These are phyloP conservation scores for Dipodascus albidus DNA, from an alignment of 805 yeast genomes.

Conservation along the genomic window DNA sequence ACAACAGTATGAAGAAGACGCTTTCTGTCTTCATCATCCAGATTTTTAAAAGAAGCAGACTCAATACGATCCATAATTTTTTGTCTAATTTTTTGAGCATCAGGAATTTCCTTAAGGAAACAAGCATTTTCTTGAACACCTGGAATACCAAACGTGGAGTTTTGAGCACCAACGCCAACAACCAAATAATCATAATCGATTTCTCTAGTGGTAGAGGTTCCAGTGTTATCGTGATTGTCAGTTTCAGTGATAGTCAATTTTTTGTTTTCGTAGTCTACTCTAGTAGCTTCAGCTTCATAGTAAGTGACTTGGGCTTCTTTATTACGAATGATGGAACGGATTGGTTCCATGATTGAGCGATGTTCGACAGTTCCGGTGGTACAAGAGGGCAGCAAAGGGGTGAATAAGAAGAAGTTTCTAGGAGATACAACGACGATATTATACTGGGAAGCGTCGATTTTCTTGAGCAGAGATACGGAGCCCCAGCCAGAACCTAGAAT, in stretches of 20 bases:
- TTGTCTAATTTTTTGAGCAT: constrained; percentile 73
- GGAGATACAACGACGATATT: constrained; percentile 88
- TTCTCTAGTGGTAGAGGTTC: constrained; percentile 33
- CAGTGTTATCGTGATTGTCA: constrained; percentile 25
- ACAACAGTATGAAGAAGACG: constrained; percentile 81
- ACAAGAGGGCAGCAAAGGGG: constrained; percentile 90
- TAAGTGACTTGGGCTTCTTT: constrained; percentile 68
- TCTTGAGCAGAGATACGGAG: constrained; percentile 70
- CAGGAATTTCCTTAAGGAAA: constrained; percentile 82
- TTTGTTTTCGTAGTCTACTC: constrained; percentile 63
- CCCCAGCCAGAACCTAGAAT: constrained; percentile 86
- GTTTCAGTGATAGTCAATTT: constrained; percentile 42
- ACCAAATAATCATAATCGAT: constrained; percentile 74
- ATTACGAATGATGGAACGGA: constrained; percentile 71
- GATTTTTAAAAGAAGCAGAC: constrained; percentile 67
- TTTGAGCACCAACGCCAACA: constrained; percentile 90
- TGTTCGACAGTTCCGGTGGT: constrained; percentile 87
- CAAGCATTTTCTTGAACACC: constrained; percentile 82
- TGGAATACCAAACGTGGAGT: constrained; percentile 88
- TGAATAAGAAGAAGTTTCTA: constrained; percentile 88
- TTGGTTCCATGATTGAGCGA: constrained; percentile 90
- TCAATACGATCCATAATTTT: constrained; percentile 81
- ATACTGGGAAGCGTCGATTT: constrained; percentile 74
- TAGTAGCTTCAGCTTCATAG: constrained; percentile 84
- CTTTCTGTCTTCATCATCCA: constrained; percentile 63